Evolutionary conservation across 208 protist genomes (phyloP), one percentile per base, ranked within the genome.

Genomic region (Phytomonas sp.): DNA sequence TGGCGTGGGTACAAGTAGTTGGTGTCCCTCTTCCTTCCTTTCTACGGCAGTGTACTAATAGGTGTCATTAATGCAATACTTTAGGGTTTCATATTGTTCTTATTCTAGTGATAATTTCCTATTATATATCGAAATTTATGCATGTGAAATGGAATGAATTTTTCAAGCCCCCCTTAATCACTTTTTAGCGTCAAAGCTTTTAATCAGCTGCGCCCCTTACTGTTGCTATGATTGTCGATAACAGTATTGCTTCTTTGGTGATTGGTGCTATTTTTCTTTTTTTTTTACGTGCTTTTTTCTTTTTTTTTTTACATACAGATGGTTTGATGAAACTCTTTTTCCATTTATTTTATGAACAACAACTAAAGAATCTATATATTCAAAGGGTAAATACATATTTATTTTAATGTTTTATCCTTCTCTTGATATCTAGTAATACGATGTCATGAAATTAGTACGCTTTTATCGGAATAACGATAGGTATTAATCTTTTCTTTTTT

Each of bases 321-420:
- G 59, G 16, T 36, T 32, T 62, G 26, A 14, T 8, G 71, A 49
- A 68, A 73, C 32, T 12, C 5, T 64, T 40, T 12, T 64, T 32
- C 33, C 61, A 26, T 33, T 64, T 64, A 64, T 26, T 64, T 64
- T 64, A 42, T 64, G 26, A 23, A 23, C 14, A 40, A 64, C 61
- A 64, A n/a, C 8, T 40, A 12, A 69, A 40, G 26, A 19, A 56
- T 56, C 45, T 5, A 56, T 26, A 56, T 23, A 19, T 56, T 23
- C 8, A 3, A 56, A 56, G 23, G 45, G 45, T 56, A 56, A 56
- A 56, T 56, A 19, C 19, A 56, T 11, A 26, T 16, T 42, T 40
- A 71, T 19, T 40, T 31, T 16, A 49, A 62, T 65, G 37, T 66
- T 60, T 70, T 56, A 63, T 32, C 32, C 32, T 70, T 56, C 66